Base-by-base conservation (phyloP, 2,329 filamentous ascomycete species). In the Fonsecaea pugnacius region DNA sequence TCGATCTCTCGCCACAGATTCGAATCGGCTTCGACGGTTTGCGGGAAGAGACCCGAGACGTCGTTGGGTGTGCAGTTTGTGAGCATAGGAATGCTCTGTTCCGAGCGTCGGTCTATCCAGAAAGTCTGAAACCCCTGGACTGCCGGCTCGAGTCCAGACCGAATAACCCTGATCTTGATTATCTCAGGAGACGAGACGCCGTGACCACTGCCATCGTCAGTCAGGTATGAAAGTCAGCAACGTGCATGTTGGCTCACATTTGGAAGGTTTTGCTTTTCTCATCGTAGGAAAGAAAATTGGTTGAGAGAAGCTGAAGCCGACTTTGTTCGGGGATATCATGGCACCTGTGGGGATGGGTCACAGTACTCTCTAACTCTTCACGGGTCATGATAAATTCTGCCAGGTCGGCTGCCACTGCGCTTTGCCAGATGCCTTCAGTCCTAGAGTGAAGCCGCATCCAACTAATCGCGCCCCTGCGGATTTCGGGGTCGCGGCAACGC, bases 21-120 rank as follows among this genome's bases (percentile, higher is more conserved):
- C 35, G 58, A 60, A 4, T 60, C 43, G 12, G 21, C 53, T n/a
- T 35, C 32, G 35, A 60, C 12, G 24, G 32, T 53, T 36, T 60
- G 58, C 33, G 58, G 58, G 14, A 60, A 60, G 35, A 60, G 50
- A n/a, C 58, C 58, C 6, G 48, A 36, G 4, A 53, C 58, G 36
- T 51, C 58, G n/a, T 27, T 10, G 6, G 58, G 58, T 1, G 53
- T 18, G n/a, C 5, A 16, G 12, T n/a, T 6, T 33, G 4, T 24
- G 58, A 21, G 30, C 30, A 38, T 35, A 8, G 7, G 12, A 3
- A 36, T 36, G 16, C 14, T 35, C 21, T 18, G 43, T 40, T 53
- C n/a, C 8, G 21, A 16, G 9, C 27, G 58, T 5, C 46, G 16
- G 24, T 53, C 58, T 18, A 60, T 18, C 43, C 58, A 60, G 18